Conservation (phyloP, 2,329 filamentous ascomycete genomes). For the Pseudogymnoascus sp. region DNA sequence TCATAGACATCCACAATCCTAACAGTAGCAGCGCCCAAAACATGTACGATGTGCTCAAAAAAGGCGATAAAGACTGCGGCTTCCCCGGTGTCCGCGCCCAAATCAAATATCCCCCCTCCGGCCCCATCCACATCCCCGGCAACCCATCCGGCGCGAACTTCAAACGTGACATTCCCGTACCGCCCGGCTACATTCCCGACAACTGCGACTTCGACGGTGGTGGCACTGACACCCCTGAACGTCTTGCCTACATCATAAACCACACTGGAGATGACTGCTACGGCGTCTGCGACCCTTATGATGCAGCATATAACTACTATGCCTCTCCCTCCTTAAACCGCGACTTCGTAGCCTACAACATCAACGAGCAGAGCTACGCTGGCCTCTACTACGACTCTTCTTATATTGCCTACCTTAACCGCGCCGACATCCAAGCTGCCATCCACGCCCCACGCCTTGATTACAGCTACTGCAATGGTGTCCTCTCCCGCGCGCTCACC, state of each 20-base stretch:
- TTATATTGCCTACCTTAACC: conserved; percentile 49
- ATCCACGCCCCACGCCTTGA: conserved; percentile 47
- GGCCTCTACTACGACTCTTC: conserved; percentile 39
- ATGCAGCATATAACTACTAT: not conserved
- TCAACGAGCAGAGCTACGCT: conserved; percentile 33
- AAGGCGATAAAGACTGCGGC: conserved; percentile 8
- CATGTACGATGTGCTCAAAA: not conserved
- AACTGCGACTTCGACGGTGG: not conserved
- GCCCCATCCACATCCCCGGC: conserved; percentile 6
- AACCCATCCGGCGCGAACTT: not conserved
- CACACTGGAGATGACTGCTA: not conserved
- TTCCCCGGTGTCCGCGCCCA: not conserved
- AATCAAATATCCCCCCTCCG: conserved; percentile 9
- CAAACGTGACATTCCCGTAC: not conserved
- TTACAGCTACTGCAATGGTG: conserved; percentile 41
- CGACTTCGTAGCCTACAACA: conserved; percentile 50
- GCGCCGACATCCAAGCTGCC: conserved; percentile 52
- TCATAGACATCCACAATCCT: not conserved
- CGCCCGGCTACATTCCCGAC: not conserved
- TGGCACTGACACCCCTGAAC: conserved; percentile 4
- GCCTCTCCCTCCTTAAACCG: not conserved
- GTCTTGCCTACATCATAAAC: conserved; percentile 1
- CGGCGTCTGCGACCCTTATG: conserved; percentile 3
- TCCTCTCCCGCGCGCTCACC: conserved; percentile 36
- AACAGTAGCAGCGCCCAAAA: not conserved